Evolutionary conservation across 2,329 filamentous ascomycete species (phyloP).

Genomic region (Penicillium griseofulvum): DNA sequence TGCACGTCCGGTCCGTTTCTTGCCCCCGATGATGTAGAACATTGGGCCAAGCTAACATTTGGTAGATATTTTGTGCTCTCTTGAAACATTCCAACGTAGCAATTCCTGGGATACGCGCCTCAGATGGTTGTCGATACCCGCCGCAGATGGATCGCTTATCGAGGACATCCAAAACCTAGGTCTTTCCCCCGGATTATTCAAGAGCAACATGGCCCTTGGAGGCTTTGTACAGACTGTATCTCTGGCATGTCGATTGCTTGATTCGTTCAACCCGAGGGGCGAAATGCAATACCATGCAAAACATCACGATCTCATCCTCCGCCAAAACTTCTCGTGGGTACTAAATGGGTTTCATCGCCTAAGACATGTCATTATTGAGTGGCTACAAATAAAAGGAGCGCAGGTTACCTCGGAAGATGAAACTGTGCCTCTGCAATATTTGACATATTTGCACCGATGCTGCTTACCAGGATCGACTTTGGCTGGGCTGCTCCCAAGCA

Average conservation of each 20-base stretch:
- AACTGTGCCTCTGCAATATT: conserved; percentile 27
- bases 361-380: conserved; percentile 30
- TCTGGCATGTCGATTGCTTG: conserved; percentile 30
- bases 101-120: conserved; percentile 5
- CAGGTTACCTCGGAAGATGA: conserved; percentile 18
- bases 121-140: conserved; percentile 27
- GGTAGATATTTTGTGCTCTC: conserved; percentile 46
- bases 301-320: conserved; percentile 23
- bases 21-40: not conserved
- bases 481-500: conserved; percentile 22
- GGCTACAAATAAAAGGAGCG: conserved; percentile 23
- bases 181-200: conserved; percentile 30
- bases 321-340: conserved; percentile 35
- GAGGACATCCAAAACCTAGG: conserved; percentile 32
- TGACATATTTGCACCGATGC: conserved; percentile 24
- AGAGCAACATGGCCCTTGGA: conserved; percentile 26
- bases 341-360: conserved; percentile 35
- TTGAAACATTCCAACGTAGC: conserved; percentile 36
- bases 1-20: conserved; percentile 39
- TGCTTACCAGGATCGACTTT: conserved; percentile 21
- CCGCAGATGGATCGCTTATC: conserved; percentile 24
- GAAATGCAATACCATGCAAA: conserved; percentile 11
- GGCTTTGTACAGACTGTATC: conserved; percentile 26
- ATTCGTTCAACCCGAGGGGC: conserved; percentile 26
- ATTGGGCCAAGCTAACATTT: conserved; percentile 16